Conservation (phyloP, 176 grass and related monocot species). For the Tuctoria greenei region DNA sequence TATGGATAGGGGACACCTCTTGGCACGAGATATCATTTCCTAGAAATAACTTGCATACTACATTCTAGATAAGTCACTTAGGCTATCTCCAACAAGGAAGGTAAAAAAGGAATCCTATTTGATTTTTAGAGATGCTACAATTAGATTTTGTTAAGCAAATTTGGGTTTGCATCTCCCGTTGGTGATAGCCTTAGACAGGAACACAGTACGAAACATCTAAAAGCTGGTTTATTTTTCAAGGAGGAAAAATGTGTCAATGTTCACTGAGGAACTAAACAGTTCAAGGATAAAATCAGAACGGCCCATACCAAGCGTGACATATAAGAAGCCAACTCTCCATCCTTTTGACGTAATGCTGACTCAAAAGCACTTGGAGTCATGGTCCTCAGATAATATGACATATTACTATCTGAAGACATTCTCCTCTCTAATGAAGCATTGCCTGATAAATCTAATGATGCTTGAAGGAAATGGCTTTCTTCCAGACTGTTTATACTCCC, state of each 20-base stretch:
- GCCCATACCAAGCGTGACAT: conserved; percentile 84
- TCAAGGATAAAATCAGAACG: conserved; percentile 31
- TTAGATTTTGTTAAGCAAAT: too few species aligned
- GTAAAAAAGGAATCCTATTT: too few species aligned
- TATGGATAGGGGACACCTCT: neutral
- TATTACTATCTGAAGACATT: conserved; percentile 78
- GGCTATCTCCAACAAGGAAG: too few species aligned
- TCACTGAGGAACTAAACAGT: conserved; percentile 1
- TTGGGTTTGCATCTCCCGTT: too few species aligned
- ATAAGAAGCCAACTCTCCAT: conserved; percentile 94
- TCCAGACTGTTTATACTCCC: conserved; percentile 71
- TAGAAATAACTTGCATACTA: neutral
- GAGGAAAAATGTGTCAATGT: conserved; percentile 12
- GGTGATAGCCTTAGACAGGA: too few species aligned
- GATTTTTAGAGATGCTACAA: too few species aligned
- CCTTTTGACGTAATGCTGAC: conserved; percentile 89
- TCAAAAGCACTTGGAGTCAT: conserved; percentile 99
- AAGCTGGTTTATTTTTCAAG: neutral
- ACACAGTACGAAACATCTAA: neutral
- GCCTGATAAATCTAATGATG: conserved; percentile 84
- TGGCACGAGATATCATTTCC: conserved; percentile 1
- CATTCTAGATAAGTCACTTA: neutral
- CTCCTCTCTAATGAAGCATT: conserved; percentile 74
- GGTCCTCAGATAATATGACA: conserved; percentile 93
- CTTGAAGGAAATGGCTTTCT: conserved; percentile 94